Base-by-base conservation (phyloP, 2,329 filamentous ascomycete genomes). In the Shiraia sp. region DNA sequence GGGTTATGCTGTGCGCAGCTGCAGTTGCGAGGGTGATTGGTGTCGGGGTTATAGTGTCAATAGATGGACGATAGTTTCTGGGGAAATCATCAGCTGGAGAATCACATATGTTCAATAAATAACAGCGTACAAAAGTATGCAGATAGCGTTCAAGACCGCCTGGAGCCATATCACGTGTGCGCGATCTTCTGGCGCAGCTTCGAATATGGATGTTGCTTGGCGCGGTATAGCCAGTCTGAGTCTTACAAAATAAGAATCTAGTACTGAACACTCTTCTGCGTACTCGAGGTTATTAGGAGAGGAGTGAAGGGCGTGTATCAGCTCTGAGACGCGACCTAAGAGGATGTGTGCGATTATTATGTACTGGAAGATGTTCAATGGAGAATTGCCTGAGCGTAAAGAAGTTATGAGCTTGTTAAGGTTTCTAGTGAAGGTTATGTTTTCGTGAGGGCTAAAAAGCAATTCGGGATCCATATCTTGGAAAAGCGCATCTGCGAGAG, bases 151-250 rank as follows among this genome's bases (percentile, higher is more conserved):
- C 4, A 66, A 37, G 1, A 50, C 53, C 2, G 51, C 22, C 14
- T 56, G 58, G 4, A 68, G 47, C 63, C 63, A 66, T 1, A 61
- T 36, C 8, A 63, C 51, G 9, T 61, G 47, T 9, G 36, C 40
- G 13, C 52, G 50, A 9, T 54, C 50, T 24, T 49, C 40, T 15
- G 48, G 14, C 3, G 50, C 27, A 9, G 58, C 51, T 28, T 59
- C 50, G 7, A 63, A 24, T 4, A 65, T 32, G 0, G 54, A 63
- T 2, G 49, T 58, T 4, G 51, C 53, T 22, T 47, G 15, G 6
- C 55, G 55, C 9, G 63, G 61, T 7, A 68, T 36, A 19, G 53
- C 59, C 3, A 66, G 49, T 13, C 56, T 54, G 27, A 68, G 56
- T 23, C 55, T 58, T 8, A 60, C 45, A 9, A 66, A 35, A 10